Conservation (phyloP, 768 basidiomycete species). For the Vararia minispora region DNA sequence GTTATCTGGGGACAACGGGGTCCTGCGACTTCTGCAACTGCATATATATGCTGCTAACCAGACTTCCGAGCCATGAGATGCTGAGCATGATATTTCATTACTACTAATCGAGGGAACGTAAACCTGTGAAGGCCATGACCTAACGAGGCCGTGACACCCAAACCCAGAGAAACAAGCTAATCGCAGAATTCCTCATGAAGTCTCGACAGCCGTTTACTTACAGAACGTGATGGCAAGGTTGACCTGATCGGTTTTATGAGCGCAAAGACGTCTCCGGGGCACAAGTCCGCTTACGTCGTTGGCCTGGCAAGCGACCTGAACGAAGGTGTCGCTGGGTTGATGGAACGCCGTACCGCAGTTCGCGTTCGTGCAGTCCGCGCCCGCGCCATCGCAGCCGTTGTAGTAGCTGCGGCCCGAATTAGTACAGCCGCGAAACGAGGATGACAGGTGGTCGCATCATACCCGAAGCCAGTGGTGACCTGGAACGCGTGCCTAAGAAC, state of each 20-base stretch:
- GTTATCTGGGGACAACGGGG: too few species aligned
- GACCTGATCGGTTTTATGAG: constrained; percentile 16
- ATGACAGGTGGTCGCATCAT: too few species aligned
- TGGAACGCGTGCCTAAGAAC: constrained; percentile 26
- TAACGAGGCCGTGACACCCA: too few species aligned
- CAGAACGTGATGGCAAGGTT: constrained; percentile 28
- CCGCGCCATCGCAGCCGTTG: constrained; percentile 31
- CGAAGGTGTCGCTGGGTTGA: constrained; percentile 22
- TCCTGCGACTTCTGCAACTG: too few species aligned
- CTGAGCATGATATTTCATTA: too few species aligned
- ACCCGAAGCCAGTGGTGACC: constrained; percentile 30
- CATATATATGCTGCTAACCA: too few species aligned
- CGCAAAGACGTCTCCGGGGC: neutral
- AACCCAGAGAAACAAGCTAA: too few species aligned
- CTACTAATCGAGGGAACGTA: too few species aligned
- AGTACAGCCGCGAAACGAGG: neutral
- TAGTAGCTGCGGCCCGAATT: constrained; percentile 23
- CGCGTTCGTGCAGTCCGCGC: constrained; percentile 28
- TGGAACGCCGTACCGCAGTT: constrained; percentile 29
- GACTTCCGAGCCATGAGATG: too few species aligned
- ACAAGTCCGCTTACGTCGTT: constrained; percentile 22
- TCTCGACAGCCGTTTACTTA: too few species aligned
- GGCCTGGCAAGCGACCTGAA: constrained; percentile 28
- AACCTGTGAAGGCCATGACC: too few species aligned
- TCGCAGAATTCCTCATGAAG: too few species aligned